Evolutionary conservation across 1,284 basidiomycete species (phyloP), one percentile per base, ranked within the genome.

Genomic region (Wolfiporia cocos): DNA sequence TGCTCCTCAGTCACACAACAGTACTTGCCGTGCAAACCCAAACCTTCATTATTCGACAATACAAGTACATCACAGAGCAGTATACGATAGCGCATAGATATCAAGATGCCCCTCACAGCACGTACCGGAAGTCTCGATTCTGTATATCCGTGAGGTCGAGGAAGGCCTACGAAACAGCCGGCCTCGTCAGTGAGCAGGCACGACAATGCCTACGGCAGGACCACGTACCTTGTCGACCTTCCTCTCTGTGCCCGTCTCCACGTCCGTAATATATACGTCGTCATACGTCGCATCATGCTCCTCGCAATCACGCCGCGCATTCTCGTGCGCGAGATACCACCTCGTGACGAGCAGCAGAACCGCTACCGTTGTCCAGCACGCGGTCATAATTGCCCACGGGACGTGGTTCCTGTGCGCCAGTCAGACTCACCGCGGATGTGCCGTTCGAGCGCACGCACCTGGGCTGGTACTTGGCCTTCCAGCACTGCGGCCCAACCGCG

Each of bases 401-500:
- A 86, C 58, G 49, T 70, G 78, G 51, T 85, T 81, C 43, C 76
- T 68, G 34, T n/a, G n/a, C n/a, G n/a, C n/a, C n/a, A n/a, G n/a
- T n/a, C n/a, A n/a, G n/a, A n/a, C n/a, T n/a, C n/a, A n/a, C n/a
- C n/a, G n/a, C n/a, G n/a, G n/a, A n/a, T n/a, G n/a, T n/a, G n/a
- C n/a, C n/a, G n/a, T 21, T n/a, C 18, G 14, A n/a, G 5, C n/a
- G 22, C 22, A 49, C 48, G 49, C 30, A 77, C 75, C 81, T 71
- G 21, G 84, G 82, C 48, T 76, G 69, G 59, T 85, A 86, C 55
- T 72, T 59, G 7, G 67, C 63, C 54, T 79, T 66, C 83, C 84
- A 88, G 77, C 86, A 86, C 51, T 86, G 81, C 0, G 86, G 83
- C 2, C 80, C 79, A 4, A 75, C 78, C 15, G 81, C 60, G 48